Evolutionary conservation across 2,329 filamentous ascomycete genomes (phyloP).

Genomic region (Phoma herbarum): DNA sequence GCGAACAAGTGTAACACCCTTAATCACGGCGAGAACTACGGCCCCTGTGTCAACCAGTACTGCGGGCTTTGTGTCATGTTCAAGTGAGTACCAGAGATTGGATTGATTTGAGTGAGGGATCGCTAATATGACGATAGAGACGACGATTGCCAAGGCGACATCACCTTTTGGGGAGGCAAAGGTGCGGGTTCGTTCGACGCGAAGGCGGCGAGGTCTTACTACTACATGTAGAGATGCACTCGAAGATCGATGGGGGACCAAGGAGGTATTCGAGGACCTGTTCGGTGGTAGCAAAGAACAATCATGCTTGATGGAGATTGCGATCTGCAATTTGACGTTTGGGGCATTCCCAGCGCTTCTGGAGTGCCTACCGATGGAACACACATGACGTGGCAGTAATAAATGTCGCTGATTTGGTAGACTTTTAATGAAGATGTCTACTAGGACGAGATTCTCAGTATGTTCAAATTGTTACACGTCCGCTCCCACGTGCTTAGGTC

Average conservation of each 20-base stretch:
- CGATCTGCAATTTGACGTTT: background rate
- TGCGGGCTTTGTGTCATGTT: slow-evolving; percentile 18
- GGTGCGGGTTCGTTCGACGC: slow-evolving; percentile 9
- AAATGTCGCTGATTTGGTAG: background rate
- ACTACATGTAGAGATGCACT: background rate
- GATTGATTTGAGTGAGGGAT: background rate
- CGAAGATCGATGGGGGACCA: background rate
- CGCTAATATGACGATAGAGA: background rate
- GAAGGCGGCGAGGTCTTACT: slow-evolving; percentile 10
- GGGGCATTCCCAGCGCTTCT: background rate
- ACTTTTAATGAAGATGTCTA: background rate
- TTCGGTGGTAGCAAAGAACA: background rate
- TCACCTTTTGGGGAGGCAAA: slow-evolving; percentile 5
- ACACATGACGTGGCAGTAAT: background rate
- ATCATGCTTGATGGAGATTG: background rate
- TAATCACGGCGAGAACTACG: slow-evolving; percentile 1
- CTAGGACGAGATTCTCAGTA: background rate
- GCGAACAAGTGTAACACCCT: slow-evolving; percentile 8
- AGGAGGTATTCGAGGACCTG: background rate
- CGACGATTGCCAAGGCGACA: slow-evolving; percentile 11
- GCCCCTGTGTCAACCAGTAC: slow-evolving; percentile 6
- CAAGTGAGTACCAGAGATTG: background rate
- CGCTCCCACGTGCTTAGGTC: slow-evolving; percentile 6
- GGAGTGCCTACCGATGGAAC: background rate
- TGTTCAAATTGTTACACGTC: background rate